Base-by-base conservation (phyloP, 164 flowering plant species). In the Saururus chinensis region DNA sequence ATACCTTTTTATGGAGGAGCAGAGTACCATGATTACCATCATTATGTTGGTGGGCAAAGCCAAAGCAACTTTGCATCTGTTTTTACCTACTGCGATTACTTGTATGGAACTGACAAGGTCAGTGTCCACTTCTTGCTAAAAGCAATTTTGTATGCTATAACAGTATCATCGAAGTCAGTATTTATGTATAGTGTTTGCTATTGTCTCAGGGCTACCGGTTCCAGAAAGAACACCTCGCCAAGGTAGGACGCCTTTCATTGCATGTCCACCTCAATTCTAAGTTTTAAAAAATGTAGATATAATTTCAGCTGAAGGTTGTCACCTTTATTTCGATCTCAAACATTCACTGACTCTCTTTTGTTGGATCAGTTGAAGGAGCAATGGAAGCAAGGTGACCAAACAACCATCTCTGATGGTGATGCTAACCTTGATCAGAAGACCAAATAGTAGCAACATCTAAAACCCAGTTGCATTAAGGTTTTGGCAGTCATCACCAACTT, bases 1-100 rank as follows among this genome's bases (percentile, higher is more conserved):
- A 88, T 92, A 53, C 98, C 98, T 35, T 89, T 92, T 73, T 92
- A 92, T 70, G 97, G 98, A 51, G 98, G 98, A 49, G 83, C 98
- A 22, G 97, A 89, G 63, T 75, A 92, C 76, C 97, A 92, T 82
- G 97, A 92, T 64, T 92, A 89, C 78, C 97, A 92, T 71, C 98
- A 92, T 68, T 92, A 82, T 71, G 97, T 92, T 68, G 98, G 98
- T 42, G 96, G 95, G 53, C 87, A 75, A 69, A 92, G 96, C 80
- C 96, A 89, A 53, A 92, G 96, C 77, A 88, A 88, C 73, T 88
- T 88, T 61, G 90, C 92, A 61, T 88, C 96, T 14, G 88, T 86
- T 19, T 88, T 92, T 77, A 92, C 98, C 66, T 92, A 92, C 66
- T 92, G 98, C 69, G 98, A 92, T 70, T 92, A 78, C 75, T 81